These are phyloP conservation scores for Spergularia bocconei DNA, from an alignment of 148 eudicot genomes.

Conservation along the genomic window DNA sequence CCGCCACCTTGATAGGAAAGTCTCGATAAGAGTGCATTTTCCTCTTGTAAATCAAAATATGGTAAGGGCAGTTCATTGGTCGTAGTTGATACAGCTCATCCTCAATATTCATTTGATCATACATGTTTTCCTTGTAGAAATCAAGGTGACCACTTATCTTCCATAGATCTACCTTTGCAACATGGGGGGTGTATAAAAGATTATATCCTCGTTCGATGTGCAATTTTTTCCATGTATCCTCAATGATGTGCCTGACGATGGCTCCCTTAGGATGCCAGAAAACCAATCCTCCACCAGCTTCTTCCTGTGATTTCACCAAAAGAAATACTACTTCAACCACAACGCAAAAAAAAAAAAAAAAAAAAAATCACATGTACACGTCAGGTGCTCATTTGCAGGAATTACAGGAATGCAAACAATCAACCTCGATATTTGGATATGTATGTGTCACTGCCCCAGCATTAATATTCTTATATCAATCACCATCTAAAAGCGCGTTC, in stretches of 20 bases:
- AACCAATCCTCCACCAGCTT: constrained; percentile 98
- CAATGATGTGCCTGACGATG: constrained; percentile 82
- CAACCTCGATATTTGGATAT: too few relatives aligned
- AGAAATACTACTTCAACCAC: neutral
- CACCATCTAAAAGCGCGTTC: too few relatives aligned
- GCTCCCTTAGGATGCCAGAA: constrained; percentile 99
- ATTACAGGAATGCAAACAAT: neutral
- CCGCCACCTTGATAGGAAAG: constrained; percentile 92
- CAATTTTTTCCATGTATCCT: constrained; percentile 89
- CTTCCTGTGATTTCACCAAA: constrained; percentile 57
- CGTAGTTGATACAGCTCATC: constrained; percentile 97
- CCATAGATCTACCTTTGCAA: constrained; percentile 96
- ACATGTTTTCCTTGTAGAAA: constrained; percentile 95
- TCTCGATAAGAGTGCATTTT: constrained; percentile 90
- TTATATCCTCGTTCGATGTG: constrained; percentile 87
- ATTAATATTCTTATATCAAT: neutral
- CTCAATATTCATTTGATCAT: constrained; percentile 92
- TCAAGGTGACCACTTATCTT: constrained; percentile 98
- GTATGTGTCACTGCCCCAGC: neutral
- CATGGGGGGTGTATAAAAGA: constrained; percentile 95
- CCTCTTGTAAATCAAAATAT: constrained; percentile 83
- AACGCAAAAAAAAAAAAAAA: neutral
- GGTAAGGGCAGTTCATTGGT: constrained; percentile 99
- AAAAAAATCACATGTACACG: neutral
- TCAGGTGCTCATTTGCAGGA: neutral